These are phyloP conservation scores for Auricularia cornea DNA, from an alignment of 768 basidiomycete genomes.

Conservation along the genomic window DNA sequence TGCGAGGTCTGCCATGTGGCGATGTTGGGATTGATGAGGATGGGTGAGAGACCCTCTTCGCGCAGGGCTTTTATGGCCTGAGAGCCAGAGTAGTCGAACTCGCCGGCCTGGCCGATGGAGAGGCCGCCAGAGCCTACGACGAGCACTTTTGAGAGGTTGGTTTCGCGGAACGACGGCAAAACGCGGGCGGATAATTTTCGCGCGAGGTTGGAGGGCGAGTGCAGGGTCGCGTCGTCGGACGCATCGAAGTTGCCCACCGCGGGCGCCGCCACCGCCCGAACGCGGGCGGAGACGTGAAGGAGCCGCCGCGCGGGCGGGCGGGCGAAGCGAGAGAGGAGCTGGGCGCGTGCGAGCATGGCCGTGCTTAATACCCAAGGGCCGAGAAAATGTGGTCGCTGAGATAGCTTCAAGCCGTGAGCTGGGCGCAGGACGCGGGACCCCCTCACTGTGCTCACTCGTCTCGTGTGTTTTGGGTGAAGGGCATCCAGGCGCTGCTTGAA, in stretches of 20 bases:
- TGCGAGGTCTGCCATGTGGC: constrained; percentile 99
- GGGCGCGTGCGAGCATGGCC: neutral
- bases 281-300: neutral
- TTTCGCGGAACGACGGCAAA: constrained; percentile 81
- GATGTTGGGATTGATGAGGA: constrained; percentile 98
- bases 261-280: constrained; percentile 9
- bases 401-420: neutral
- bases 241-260: constrained; percentile 14
- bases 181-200: constrained; percentile 90
- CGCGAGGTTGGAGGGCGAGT: constrained; percentile 90
- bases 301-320: neutral
- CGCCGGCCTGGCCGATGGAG: constrained; percentile 96
- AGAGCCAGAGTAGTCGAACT: constrained; percentile 99
- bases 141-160: constrained; percentile 89
- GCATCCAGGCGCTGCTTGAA: neutral
- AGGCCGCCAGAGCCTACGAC: constrained; percentile 96
- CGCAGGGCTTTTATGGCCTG: constrained; percentile 96
- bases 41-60: constrained; percentile 89
- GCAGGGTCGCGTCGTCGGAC: constrained; percentile 36
- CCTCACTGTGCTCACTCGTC: neutral
- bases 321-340: neutral
- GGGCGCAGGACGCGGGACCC: neutral
- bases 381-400: constrained; percentile 1
- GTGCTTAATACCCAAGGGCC: neutral
- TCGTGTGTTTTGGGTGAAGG: constrained; percentile 2